Percentiles rank a stretch among this genome's conserved stretches.
These are phyloP conservation scores for Hygrocybe punicea DNA, from an alignment of 768 basidiomycete species.

Conservation along the genomic window DNA sequence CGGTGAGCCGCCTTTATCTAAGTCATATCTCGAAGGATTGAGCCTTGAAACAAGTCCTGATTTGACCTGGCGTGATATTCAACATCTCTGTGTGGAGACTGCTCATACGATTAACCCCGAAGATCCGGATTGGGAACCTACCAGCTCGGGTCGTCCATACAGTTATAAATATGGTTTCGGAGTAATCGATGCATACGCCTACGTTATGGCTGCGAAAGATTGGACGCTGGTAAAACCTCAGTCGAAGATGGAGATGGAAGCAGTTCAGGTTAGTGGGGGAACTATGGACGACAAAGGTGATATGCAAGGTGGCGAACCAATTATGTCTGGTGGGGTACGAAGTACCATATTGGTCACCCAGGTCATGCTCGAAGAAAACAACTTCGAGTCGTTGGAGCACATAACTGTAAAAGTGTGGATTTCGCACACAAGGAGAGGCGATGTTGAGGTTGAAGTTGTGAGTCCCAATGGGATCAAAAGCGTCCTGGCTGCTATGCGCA, in stretches of 20 bases:
- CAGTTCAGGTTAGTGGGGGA: constrained; percentile 63
- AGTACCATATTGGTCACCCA: constrained; percentile 65
- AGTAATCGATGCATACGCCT: constrained; percentile 74
- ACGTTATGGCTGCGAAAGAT: constrained; percentile 72
- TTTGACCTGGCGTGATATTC: constrained; percentile 93
- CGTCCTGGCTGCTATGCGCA: constrained; percentile 70
- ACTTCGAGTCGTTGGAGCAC: constrained; percentile 88
- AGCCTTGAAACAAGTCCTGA: constrained; percentile 60
- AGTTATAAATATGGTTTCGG: constrained; percentile 97
- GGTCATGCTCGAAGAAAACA: constrained; percentile 63
- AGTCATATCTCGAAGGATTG: constrained; percentile 4
- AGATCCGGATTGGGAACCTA: constrained; percentile 93
- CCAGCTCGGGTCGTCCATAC: constrained; percentile 58
- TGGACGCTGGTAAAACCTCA: constrained; percentile 94
- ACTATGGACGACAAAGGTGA: constrained; percentile 51
- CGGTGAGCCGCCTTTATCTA: constrained; percentile 47
- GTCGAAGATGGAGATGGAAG: constrained; percentile 77
- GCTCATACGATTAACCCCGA: constrained; percentile 77
- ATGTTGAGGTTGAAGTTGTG: constrained; percentile 85
- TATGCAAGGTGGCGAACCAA: constrained; percentile 63
- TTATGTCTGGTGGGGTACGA: constrained; percentile 59
- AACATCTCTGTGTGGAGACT: constrained; percentile 79
- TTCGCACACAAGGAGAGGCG: constrained; percentile 78
- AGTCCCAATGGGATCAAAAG: constrained; percentile 87
- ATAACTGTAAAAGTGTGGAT: constrained; percentile 93